These are phyloP conservation scores for Stephania japonica DNA, from an alignment of 164 flowering plant genomes.

Conservation along the genomic window DNA sequence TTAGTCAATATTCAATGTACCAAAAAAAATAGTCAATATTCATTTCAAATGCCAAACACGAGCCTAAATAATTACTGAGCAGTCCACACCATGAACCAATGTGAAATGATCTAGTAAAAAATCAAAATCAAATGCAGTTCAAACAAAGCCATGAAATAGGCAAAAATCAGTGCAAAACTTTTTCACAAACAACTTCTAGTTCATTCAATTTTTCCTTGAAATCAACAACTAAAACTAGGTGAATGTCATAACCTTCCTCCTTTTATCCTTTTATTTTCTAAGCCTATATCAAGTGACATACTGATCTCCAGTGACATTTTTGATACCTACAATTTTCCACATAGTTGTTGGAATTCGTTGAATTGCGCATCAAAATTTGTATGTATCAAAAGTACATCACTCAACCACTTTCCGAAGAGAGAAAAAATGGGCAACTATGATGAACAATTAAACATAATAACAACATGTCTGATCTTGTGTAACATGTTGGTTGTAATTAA, in stretches of 20 bases:
- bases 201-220: not conserved
- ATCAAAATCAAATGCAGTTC: not conserved
- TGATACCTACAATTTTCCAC: too few relatives aligned
- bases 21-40: too few relatives aligned
- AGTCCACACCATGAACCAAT: not conserved
- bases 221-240: not conserved
- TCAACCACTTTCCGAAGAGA: too few relatives aligned
- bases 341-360: too few relatives aligned
- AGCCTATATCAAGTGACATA: too few relatives aligned
- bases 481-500: not conserved
- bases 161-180: not conserved
- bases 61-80: constrained; percentile 1
- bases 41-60: not conserved
- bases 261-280: not conserved
- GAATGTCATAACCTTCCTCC: not conserved
- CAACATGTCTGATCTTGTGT: not conserved
- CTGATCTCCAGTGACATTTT: too few relatives aligned
- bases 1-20: too few relatives aligned
- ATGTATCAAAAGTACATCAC: too few relatives aligned
- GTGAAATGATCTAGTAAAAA: not conserved
- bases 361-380: too few relatives aligned
- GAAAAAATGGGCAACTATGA: too few relatives aligned
- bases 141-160: too few relatives aligned
- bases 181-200: not conserved
- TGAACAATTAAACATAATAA: not conserved